Evolutionary conservation across 2,329 filamentous ascomycete species (phyloP), one percentile per base, ranked within the genome.

Genomic region (Trichoderma oligosporum): DNA sequence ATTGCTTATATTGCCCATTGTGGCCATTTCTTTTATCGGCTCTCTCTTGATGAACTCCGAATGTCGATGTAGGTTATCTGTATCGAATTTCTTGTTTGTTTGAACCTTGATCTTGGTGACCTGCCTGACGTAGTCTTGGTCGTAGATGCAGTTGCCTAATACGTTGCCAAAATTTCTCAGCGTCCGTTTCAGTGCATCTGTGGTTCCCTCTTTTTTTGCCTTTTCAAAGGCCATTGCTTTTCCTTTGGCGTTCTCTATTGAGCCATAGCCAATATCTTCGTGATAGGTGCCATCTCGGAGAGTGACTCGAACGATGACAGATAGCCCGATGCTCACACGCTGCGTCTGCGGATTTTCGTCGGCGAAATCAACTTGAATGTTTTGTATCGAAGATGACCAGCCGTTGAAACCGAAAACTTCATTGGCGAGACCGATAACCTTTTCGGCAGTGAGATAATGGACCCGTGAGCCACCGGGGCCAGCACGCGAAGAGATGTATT

Each of bases 201-300:
- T 97, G 2, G 91, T 95, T 7, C 91, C 95, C 76, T 97, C 92
- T 71, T 99, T 99, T 77, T 97, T 99, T 1, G 94, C 92, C 74
- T 99, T 99, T 71, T 99, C 94, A 67, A 97, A 99, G 0, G 93
- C 94, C 51, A 89, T 88, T 3, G 92, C 93, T 75, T 99, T 99
- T 56, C 90, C 89, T 73, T 93, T 95, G 71, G 87, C 91, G 68
- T 99, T 99, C 72, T 97, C 93, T 65, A 96, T 96, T 64, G 94
- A 89, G 7, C 94, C 94, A 68, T 99, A 99, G 25, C 94, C 94
- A 61, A 97, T 88, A 69, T 99, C 94, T 81, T 99, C 94, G 70
- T 97, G 94, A 69, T 85, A 97, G n/a, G 93, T 94, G 45, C 94
- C 94, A 73, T 97, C 93, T 61, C 86, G 87, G 54, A 99, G 75